These are phyloP conservation scores for Colletotrichum agaves DNA, from an alignment of 2,329 filamentous ascomycete species.

Conservation along the genomic window DNA sequence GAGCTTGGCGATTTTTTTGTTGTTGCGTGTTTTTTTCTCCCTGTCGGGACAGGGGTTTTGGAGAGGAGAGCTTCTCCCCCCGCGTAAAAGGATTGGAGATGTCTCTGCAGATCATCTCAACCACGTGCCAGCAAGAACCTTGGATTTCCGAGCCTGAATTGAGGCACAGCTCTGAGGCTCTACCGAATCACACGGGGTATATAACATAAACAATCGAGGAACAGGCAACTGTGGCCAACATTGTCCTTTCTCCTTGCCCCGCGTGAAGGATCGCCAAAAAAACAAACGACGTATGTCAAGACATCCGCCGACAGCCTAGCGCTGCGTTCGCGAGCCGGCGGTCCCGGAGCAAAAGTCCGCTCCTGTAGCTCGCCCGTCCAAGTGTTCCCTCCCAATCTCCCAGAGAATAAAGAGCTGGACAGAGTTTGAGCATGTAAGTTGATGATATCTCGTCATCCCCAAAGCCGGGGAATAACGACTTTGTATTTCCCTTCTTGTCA, in stretches of 20 bases:
- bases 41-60: too few species aligned
- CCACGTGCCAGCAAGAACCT: too few species aligned
- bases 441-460: neutral
- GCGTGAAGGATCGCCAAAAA: slow-evolving; percentile 4
- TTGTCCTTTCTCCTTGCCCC: neutral
- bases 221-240: neutral
- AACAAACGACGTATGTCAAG: slow-evolving; percentile 34
- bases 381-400: neutral
- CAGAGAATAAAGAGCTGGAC: neutral
- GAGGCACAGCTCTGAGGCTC: too few species aligned
- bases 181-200: neutral
- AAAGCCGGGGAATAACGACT: neutral
- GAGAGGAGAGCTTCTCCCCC: too few species aligned
- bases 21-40: slow-evolving; percentile 1
- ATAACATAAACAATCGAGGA: neutral
- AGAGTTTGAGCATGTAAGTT: neutral
- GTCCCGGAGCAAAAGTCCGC: slow-evolving; percentile 1
- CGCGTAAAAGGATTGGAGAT: too few species aligned
- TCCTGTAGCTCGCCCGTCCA: neutral
- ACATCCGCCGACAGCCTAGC: slow-evolving; percentile 10
- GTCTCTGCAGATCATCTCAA: too few species aligned
- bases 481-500: neutral
- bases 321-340: neutral
- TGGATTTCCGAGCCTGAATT: too few species aligned
- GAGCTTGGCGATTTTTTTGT: slow-evolving; percentile 20